phyloP scores from a whole-genome alignment of 805 yeast genomes.

The Lachancea fermentati region DNA sequence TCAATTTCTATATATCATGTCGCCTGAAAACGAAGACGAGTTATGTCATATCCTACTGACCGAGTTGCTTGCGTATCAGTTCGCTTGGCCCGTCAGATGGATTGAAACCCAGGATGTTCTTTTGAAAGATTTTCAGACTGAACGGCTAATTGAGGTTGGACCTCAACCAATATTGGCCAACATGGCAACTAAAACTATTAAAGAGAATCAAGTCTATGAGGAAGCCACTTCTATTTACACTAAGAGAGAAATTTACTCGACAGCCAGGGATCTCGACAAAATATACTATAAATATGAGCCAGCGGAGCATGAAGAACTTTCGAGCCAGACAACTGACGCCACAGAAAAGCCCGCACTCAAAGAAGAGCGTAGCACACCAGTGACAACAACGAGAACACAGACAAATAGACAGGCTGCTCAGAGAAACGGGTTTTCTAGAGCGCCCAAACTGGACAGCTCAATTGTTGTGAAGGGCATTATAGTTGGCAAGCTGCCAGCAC shows the following conservation, averaged over 20 bases:
- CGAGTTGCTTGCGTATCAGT: constrained; percentile 84
- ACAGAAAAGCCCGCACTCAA: constrained; percentile 56
- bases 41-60: constrained; percentile 78
- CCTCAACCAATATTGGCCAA: constrained; percentile 91
- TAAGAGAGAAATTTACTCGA: constrained; percentile 79
- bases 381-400: constrained; percentile 28
- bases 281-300: constrained; percentile 75
- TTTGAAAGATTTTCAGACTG: constrained; percentile 72
- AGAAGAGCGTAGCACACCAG: constrained; percentile 2
- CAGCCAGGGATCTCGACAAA: constrained; percentile 77
- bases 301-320: constrained; percentile 17
- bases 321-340: constrained; percentile 16
- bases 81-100: constrained; percentile 93
- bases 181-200: constrained; percentile 82
- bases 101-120: constrained; percentile 90
- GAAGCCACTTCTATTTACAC: constrained; percentile 63
- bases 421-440: constrained; percentile 6
- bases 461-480: constrained; percentile 20
- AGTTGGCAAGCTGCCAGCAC: constrained; percentile 17
- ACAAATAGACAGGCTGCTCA: constrained; percentile 11
- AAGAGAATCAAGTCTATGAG: constrained; percentile 75
- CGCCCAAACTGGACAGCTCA: neutral
- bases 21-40: constrained; percentile 83
- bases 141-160: constrained; percentile 84
- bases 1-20: no score